Evolutionary conservation across 2,329 filamentous ascomycete genomes (phyloP), one percentile per base, ranked within the genome.

Genomic region (Tolypocladium album): DNA sequence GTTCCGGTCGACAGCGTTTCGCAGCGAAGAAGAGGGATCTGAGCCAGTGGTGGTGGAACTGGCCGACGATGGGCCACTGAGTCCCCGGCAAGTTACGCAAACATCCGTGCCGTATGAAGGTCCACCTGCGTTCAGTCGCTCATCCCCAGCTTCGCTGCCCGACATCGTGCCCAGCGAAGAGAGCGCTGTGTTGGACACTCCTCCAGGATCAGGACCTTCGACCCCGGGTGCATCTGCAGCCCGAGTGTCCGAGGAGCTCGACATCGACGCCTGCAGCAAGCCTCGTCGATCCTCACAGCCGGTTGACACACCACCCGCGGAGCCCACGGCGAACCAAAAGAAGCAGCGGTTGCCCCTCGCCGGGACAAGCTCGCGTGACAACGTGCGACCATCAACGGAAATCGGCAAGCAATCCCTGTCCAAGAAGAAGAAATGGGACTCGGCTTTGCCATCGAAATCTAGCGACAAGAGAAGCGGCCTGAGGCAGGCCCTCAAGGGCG

Each of bases 401-500:
- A 38, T 56, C 1, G 55, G 60, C 39, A 63, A 60, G 55, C 61
- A 61, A 38, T 45, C 61, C 20, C 20, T 67, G 17, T 43, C 68
- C 2, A 75, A 73, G 56, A 75, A 59, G 47, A 72, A 69, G 47
- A 72, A 70, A 62, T 50, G 61, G 11, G 63, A 73, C 3, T 61
- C 68, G 59, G 58, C 53, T 57, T 55, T 52, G 56, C n/a, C 63
- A 53, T 42, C 65, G 55, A 64, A 64, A 57, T 3, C 56, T 56
- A 4, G 63, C 58, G 59, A 73, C 61, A 66, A 68, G 61, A 60
- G 66, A 63, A 59, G 61, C 61, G 39, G 67, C 61, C 55, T 69
- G 60, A 78, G 80, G 42, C 78, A 79, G 59, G 82, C 76, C 4
- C 68, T 86, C n/a, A 81, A 75, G 59, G 81, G 79, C 60, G 75